Evolutionary conservation across 2,329 filamentous ascomycete genomes (phyloP).

Genomic region (Colletotrichum tanaceti): DNA sequence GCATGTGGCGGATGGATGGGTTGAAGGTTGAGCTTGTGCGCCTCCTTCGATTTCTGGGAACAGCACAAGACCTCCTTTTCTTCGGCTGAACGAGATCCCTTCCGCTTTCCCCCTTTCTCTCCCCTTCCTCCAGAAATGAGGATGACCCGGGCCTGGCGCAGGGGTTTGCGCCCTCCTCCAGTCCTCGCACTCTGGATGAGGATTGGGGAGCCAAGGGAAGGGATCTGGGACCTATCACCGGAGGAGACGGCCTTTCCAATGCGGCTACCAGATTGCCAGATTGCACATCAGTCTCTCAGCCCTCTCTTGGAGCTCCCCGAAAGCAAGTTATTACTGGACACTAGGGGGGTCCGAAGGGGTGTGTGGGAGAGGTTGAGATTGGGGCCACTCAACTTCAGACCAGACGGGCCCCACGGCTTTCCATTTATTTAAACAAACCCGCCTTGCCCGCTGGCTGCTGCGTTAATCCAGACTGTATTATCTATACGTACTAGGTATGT

Average conservation of each 20-base stretch:
- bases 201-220: constrained; percentile 15
- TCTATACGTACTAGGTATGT: no score
- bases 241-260: constrained; percentile 20
- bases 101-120: constrained; percentile 4
- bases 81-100: constrained; percentile 3
- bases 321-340: constrained; percentile 10
- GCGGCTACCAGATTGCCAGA: constrained; percentile 9
- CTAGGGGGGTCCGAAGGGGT: background rate
- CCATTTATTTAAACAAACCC: background rate
- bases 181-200: background rate
- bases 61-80: constrained; percentile 37
- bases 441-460: background rate
- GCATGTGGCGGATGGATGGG: constrained; percentile 3
- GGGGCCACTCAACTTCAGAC: constrained; percentile 17
- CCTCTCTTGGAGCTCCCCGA: background rate
- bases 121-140: constrained; percentile 33
- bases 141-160: constrained; percentile 37
- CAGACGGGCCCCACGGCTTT: background rate
- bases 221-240: constrained; percentile 4
- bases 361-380: background rate
- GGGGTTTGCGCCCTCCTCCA: constrained; percentile 15
- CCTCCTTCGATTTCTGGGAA: background rate
- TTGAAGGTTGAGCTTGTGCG: constrained; percentile 28
- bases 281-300: background rate
- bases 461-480: background rate